phyloP scores from a whole-genome alignment of 345 rosid genomes.

The Hibiscus tridactylites region DNA sequence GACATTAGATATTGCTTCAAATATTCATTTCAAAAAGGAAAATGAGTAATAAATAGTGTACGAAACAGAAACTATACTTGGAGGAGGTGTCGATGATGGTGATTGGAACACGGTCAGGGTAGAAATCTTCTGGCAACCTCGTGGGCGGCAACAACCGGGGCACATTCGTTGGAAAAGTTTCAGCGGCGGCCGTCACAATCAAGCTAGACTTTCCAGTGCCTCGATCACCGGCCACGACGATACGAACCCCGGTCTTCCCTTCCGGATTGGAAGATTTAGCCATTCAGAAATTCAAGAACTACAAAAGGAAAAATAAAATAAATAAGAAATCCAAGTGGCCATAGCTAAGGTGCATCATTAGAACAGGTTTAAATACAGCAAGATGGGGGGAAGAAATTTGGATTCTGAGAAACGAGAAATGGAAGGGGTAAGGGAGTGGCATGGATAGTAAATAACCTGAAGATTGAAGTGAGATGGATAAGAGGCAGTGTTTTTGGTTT shows the following conservation, averaged over 20 bases:
- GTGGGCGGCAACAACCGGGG: slow-evolving; percentile 81
- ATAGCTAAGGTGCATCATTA: not conserved
- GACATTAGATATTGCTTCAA: no score
- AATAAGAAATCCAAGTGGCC: not conserved
- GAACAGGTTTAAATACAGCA: not conserved
- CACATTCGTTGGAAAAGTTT: slow-evolving; percentile 50
- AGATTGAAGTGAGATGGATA: not conserved
- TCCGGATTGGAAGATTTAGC: slow-evolving; percentile 48
- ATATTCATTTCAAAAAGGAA: not conserved
- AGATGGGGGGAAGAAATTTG: not conserved
- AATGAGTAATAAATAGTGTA: not conserved
- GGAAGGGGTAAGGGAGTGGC: not conserved
- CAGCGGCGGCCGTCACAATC: slow-evolving; percentile 77
- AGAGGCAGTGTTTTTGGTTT: not conserved
- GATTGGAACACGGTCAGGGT: slow-evolving; percentile 80
- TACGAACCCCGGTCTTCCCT: slow-evolving; percentile 54
- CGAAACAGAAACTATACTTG: slow-evolving; percentile 32
- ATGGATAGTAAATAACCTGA: slow-evolving; percentile 5
- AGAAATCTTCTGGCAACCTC: slow-evolving; percentile 61
- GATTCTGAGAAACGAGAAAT: not conserved
- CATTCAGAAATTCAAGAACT: slow-evolving; percentile 23
- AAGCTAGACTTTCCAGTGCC: slow-evolving; percentile 95
- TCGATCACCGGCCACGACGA: slow-evolving; percentile 84
- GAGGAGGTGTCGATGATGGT: slow-evolving; percentile 89
- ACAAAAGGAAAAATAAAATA: slow-evolving; percentile 1